Evolutionary conservation across 1,139 yeast genomes (phyloP), one percentile per base, ranked within the genome.

Genomic region (Candida labiduridarum): DNA sequence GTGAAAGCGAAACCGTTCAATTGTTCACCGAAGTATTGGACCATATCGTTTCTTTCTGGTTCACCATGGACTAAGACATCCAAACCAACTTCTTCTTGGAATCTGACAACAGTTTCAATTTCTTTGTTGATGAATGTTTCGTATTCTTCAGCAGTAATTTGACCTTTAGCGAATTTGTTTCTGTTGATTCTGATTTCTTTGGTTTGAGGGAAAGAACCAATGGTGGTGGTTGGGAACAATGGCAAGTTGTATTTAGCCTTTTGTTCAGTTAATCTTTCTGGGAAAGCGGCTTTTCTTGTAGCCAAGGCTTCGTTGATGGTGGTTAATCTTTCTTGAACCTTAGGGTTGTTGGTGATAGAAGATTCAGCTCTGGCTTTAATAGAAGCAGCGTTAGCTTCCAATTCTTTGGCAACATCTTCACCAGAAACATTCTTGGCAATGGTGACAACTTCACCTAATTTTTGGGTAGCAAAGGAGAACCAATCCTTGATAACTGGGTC

Each of bases 21-120:
- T 83, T 90, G 91, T 82, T 94, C 99, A 83, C 99, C 99, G 63
- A 94, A 94, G 87, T 94, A 94, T 83, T 94, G 99, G 69, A 94
- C 99, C 99, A 94, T 94, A 82, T 94, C 99, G 81, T 94, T 94
- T 87, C 99, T 89, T 85, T 95, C 99, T 77, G 99, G 99, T 82
- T 94, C 99, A 83, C 99, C 99, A 79, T 94, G 99, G 61, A 94
- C 99, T 66, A 92, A 83, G 64, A 94, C 99, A 72, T 94, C 99
- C 69, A 94, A 86, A 64, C 96, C 99, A 69, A 92, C 84, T 74
- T 94, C 97, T 80, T 94, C 99, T 84, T 94, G 99, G 95, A 94
- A 94, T 82, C 89, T 88, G 77, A 94, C 90, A 68, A 92, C 98
- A 57, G 81, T 84, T 73, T 89, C 95, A 66, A 94, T 94, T 83